Conservation (phyloP, 331 rosid genomes). For the Quercus tomentella region DNA sequence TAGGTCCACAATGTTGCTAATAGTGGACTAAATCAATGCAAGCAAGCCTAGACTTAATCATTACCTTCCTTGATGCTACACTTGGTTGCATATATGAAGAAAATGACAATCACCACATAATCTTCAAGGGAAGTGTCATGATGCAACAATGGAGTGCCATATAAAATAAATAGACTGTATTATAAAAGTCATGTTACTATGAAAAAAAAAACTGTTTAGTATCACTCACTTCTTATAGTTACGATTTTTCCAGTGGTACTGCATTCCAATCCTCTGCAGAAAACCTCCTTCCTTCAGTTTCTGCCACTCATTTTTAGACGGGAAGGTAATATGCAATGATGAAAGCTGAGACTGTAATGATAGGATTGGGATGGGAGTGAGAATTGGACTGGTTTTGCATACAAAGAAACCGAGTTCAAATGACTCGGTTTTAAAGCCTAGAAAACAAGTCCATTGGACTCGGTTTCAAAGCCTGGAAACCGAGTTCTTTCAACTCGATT, state of each 20-base stretch:
- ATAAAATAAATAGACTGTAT: not conserved
- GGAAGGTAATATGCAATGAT: constrained; percentile 78
- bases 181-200: not conserved
- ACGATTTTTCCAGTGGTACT: constrained; percentile 96
- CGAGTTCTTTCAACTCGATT: too few relatives aligned
- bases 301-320: constrained; percentile 59
- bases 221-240: constrained; percentile 63
- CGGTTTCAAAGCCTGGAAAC: too few relatives aligned
- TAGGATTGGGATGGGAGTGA: too few relatives aligned
- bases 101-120: not conserved
- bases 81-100: not conserved
- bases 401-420: too few relatives aligned
- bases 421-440: too few relatives aligned
- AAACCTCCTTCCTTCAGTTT: constrained; percentile 65
- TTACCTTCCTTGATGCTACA: not conserved
- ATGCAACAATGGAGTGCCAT: not conserved
- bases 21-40: not conserved
- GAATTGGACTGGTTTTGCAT: too few relatives aligned
- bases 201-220: not conserved
- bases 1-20: not conserved
- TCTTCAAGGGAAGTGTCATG: not conserved
- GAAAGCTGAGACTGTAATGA: constrained; percentile 75
- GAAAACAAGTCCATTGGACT: too few relatives aligned
- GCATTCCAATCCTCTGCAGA: constrained; percentile 91
- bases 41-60: not conserved